phyloP scores from a whole-genome alignment of 345 rosid genomes.

The Populus pruinosa region DNA sequence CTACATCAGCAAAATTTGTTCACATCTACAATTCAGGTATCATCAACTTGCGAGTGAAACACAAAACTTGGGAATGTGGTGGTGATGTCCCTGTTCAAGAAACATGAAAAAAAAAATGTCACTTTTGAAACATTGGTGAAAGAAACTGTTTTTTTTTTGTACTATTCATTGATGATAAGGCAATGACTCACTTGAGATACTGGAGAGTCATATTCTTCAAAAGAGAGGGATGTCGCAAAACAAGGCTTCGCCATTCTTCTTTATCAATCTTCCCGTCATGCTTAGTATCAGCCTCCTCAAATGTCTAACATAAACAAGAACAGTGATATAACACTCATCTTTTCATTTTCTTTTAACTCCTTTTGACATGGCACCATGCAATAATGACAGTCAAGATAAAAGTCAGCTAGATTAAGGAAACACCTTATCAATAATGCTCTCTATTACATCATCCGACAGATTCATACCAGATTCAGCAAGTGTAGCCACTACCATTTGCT shows the following conservation, averaged over 20 bases:
- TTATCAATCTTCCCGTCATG: constrained; percentile 93
- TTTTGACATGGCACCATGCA: neutral
- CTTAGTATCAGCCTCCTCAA: constrained; percentile 97
- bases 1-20: neutral
- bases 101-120: neutral
- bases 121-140: neutral
- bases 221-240: constrained; percentile 83
- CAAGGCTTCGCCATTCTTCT: constrained; percentile 97
- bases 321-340: neutral
- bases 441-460: constrained; percentile 24
- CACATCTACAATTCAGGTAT: constrained; percentile 9
- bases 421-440: constrained; percentile 29
- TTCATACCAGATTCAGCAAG: constrained; percentile 37
- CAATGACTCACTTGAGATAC: constrained; percentile 16
- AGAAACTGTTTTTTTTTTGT: neutral
- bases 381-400: neutral
- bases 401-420: neutral
- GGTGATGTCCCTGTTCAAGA: constrained; percentile 21
- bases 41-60: constrained; percentile 30
- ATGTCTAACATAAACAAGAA: constrained; percentile 52
- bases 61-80: constrained; percentile 31
- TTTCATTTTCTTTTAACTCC: neutral
- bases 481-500: constrained; percentile 35
- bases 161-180: neutral
- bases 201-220: constrained; percentile 54